Evolutionary conservation across 371 early-diverging fungal species (phyloP).

Genomic region (Rhizopus stolonifer): DNA sequence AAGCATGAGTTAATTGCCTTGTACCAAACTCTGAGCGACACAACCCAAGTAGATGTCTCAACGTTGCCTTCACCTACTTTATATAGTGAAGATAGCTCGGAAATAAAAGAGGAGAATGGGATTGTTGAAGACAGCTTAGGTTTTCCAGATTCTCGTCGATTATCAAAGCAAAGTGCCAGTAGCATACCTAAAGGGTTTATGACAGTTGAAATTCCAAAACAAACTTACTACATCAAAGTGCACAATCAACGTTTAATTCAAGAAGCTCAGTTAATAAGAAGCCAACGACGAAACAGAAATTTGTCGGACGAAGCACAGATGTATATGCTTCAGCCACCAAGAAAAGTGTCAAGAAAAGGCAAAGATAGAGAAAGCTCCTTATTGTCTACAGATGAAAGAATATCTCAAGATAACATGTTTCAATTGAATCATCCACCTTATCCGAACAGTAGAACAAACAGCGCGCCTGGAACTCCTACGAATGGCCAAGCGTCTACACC

Average conservation of each 20-base stretch:
- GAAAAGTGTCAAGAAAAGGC: conserved; percentile 19
- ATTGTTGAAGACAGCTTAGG: background rate
- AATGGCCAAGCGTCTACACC: conserved; percentile 11
- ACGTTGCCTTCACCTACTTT: conserved; percentile 14
- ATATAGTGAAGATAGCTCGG: background rate
- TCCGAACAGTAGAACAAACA: conserved; percentile 16
- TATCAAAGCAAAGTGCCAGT: conserved; percentile 10
- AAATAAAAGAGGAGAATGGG: background rate
- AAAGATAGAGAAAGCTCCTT: conserved; percentile 4
- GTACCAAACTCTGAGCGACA: conserved; percentile 38
- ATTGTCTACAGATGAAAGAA: conserved; percentile 2
- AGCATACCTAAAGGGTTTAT: conserved; percentile 35
- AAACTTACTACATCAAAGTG: conserved; percentile 33
- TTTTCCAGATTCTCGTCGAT: background rate
- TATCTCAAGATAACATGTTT: conserved; percentile 5
- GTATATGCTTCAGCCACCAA: conserved; percentile 8
- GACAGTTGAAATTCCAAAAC: conserved; percentile 32
- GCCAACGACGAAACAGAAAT: conserved; percentile 18
- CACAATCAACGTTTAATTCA: conserved; percentile 33
- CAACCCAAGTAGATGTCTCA: conserved; percentile 34
- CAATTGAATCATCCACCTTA: conserved; percentile 2
- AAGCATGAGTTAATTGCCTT: conserved; percentile 30
- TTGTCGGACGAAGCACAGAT: conserved; percentile 9
- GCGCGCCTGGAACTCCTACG: conserved; percentile 3
- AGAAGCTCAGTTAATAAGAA: conserved; percentile 26